Evolutionary conservation across 2,329 filamentous ascomycete genomes (phyloP).

Genomic region (Coniella vitis): DNA sequence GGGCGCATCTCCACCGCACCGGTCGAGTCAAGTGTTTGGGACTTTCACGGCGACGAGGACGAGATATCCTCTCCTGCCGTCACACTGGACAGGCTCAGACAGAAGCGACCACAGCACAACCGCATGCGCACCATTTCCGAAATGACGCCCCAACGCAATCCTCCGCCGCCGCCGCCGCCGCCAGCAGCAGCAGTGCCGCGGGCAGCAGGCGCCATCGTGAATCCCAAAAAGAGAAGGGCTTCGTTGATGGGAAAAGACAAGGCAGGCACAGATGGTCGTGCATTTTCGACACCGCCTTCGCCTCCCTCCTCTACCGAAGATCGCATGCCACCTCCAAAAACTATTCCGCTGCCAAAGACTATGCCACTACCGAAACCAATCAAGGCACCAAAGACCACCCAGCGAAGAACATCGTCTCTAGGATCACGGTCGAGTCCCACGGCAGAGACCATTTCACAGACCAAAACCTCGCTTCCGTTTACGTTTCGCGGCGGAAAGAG

Average conservation of each 20-base stretch:
- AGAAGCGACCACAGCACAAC: neutral
- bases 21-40: constrained; percentile 15
- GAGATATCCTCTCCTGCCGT: constrained; percentile 14
- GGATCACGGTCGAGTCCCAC: constrained; percentile 4
- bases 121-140: constrained; percentile 5
- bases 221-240: constrained; percentile 12
- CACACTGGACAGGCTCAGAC: constrained; percentile 12
- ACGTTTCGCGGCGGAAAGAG: constrained; percentile 10
- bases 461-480: constrained; percentile 1
- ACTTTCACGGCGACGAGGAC: constrained; percentile 15
- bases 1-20: constrained; percentile 13
- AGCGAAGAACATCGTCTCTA: constrained; percentile 5
- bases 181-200: neutral
- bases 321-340: constrained; percentile 12
- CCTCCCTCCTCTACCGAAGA: constrained; percentile 14
- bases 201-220: constrained; percentile 1
- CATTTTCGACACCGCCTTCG: constrained; percentile 16
- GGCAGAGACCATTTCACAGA: constrained; percentile 3
- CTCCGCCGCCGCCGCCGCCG: neutral
- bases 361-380: constrained; percentile 5
- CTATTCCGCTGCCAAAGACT: constrained; percentile 7
- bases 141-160: neutral
- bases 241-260: constrained; percentile 2
- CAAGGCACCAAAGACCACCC: constrained; percentile 8
- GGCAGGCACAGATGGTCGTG: constrained; percentile 4